Base-by-base conservation (phyloP, 257 asterid species). In the Nicotiana obtusifolia region DNA sequence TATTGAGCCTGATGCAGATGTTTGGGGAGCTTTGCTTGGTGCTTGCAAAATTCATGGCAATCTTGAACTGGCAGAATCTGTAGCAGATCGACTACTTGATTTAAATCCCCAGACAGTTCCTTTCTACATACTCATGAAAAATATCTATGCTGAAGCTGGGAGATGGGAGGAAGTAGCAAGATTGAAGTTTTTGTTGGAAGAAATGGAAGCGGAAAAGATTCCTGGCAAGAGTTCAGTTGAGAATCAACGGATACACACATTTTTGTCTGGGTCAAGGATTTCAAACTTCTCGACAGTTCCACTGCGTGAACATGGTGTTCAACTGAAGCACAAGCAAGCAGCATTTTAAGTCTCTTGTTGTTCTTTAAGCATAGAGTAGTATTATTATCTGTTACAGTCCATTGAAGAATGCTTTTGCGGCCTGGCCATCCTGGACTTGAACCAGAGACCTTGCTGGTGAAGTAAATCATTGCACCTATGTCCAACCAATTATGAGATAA, bases 1-100 rank as follows among this genome's bases (percentile, higher is more conserved):
- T 7, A 44, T 83, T 61, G 64, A 57, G 62, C 83, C 83, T 53
- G 83, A 79, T 56, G 73, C 54, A 1, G 73, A 77, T 54, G 78
- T 79, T 49, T 83, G 86, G 86, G 86, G 82, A 67, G 80, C 86
- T 54, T 22, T 83, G 44, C 86, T 83, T 60, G 80, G 86, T 78
- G 80, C 86, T 78, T 83, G 86, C 79, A 66, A 54, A 56, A 83
- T 83, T 41, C 81, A 83, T 37, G 35, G 83, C 15, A 83, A 78
- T 80, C 80, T 83, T 71, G 80, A 78, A 47, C 49, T 83, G 61
- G 86, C 83, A 7, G 83, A 83, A 49, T 44, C 60, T 35, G 66
- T 80, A 47, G 86, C 86, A 35, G 80, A 83, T 35, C 80, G 30
- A 37, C 64, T 83, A 20, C 67, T 59, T 49, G 80, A 68, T 10